Percentiles rank a stretch among this genome's conserved stretches.
Evolutionary conservation across 352 stramenopile genomes (phyloP).

Genomic region (Blastocystis sp.): DNA sequence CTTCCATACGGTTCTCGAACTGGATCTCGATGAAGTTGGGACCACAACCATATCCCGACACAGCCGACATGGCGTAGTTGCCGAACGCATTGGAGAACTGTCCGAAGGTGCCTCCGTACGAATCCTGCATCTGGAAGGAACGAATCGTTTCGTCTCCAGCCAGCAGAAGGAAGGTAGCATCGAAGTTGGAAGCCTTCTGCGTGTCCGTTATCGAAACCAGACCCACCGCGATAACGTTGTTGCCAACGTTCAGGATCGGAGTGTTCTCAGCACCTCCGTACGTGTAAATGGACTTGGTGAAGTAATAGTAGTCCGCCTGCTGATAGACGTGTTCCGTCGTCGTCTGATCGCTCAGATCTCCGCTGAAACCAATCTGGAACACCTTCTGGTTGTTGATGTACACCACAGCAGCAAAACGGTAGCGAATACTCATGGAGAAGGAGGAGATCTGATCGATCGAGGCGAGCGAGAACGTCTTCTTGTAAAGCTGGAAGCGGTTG

Average conservation of each 20-base stretch:
- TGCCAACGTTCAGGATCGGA: background rate
- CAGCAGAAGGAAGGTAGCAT: background rate
- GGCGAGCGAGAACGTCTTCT: background rate
- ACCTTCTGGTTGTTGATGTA: background rate
- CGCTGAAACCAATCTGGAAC: background rate
- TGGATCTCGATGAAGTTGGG: background rate
- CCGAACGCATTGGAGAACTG: background rate
- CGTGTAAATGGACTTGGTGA: background rate
- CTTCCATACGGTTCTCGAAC: background rate
- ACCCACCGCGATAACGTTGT: background rate
- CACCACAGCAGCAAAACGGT: background rate
- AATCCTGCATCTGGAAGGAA: background rate
- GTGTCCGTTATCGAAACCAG: background rate
- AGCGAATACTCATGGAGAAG: background rate
- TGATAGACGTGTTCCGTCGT: background rate
- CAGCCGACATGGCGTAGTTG: background rate
- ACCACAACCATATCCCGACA: background rate
- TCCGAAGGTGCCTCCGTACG: background rate
- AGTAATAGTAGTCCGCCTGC: background rate
- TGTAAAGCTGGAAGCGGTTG: constrained; percentile 24
- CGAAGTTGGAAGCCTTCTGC: background rate
- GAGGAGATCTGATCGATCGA: background rate
- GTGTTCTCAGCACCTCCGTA: background rate
- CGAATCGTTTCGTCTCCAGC: background rate
- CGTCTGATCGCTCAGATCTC: background rate